Percentiles rank a stretch among this genome's conserved stretches.
phyloP scores from a whole-genome alignment of 2,329 filamentous ascomycete species.

The Oidium heveae region DNA sequence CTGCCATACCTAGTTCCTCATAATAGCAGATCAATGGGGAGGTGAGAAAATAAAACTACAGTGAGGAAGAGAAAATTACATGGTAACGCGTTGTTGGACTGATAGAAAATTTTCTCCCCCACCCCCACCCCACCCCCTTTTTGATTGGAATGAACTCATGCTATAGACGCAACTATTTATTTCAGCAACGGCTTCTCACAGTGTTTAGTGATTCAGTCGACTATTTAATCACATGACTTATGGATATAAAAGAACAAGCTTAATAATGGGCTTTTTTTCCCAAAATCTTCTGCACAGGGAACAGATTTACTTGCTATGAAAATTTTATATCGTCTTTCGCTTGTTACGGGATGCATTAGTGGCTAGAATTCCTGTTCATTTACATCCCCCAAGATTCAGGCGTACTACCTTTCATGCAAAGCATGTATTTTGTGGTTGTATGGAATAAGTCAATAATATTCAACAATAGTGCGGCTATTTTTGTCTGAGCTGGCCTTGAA shows the following conservation, averaged over 20 bases:
- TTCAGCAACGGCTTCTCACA: constrained; percentile 8
- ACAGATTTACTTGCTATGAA: constrained; percentile 13
- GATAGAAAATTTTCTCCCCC: constrained; percentile 10
- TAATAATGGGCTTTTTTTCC: constrained; percentile 11
- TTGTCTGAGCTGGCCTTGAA: constrained; percentile 11
- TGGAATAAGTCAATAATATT: constrained; percentile 14
- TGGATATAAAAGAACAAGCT: constrained; percentile 8
- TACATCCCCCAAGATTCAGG: constrained; percentile 14
- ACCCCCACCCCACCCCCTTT: neutral
- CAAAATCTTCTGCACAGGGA: constrained; percentile 14
- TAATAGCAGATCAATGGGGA: constrained; percentile 9
- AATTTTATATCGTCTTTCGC: constrained; percentile 13
- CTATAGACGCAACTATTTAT: constrained; percentile 7
- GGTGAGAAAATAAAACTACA: constrained; percentile 11
- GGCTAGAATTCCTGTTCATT: constrained; percentile 13
- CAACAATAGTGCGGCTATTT: constrained; percentile 10
- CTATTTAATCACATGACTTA: constrained; percentile 3
- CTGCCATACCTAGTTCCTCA: constrained; percentile 10
- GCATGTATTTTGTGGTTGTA: constrained; percentile 13
- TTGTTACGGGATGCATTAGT: constrained; percentile 10
- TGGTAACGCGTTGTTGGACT: constrained; percentile 14
- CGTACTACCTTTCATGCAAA: constrained; percentile 13
- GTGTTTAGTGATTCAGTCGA: constrained; percentile 5
- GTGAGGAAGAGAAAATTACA: constrained; percentile 12
- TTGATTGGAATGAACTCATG: constrained; percentile 6